Percentiles rank a stretch among this genome's conserved stretches.
phyloP scores from a whole-genome alignment of 306 rosid species.

The Datisca glomerata region DNA sequence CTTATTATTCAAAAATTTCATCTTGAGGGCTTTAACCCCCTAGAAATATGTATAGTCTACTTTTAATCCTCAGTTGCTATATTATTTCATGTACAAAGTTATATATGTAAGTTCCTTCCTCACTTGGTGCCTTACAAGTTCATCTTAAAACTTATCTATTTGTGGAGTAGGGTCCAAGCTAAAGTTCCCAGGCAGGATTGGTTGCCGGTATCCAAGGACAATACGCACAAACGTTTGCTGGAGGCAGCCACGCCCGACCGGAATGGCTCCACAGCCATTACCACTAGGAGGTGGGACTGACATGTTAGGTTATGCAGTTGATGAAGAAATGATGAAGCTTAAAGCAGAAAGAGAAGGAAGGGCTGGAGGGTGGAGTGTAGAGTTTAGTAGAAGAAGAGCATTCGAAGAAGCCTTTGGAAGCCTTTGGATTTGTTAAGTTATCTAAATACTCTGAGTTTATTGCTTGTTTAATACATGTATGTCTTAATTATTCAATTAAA shows the following conservation, averaged over 20 bases:
- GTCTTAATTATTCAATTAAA: too few relatives aligned
- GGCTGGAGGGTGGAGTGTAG: conserved; percentile 84
- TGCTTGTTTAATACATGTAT: too few relatives aligned
- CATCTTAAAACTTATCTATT: too few relatives aligned
- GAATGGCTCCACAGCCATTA: conserved; percentile 64
- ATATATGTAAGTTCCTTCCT: too few relatives aligned
- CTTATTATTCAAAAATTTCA: too few relatives aligned
- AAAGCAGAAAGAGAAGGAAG: conserved; percentile 60
- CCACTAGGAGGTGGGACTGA: conserved; percentile 55
- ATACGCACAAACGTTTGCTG: conserved; percentile 74
- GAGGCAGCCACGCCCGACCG: conserved; percentile 80
- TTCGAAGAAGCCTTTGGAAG: conserved; percentile 91
- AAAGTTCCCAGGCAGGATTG: conserved; percentile 49
- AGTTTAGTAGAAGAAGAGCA: conserved; percentile 66
- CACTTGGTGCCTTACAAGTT: too few relatives aligned
- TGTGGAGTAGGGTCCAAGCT: too few relatives aligned
- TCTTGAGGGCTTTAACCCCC: too few relatives aligned
- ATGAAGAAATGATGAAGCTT: conserved; percentile 46
- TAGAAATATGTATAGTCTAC: too few relatives aligned
- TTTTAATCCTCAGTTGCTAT: too few relatives aligned
- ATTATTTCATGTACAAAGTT: too few relatives aligned
- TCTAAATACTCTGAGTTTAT: too few relatives aligned
- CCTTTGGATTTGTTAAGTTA: conserved; percentile 59
- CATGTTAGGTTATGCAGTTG: conserved; percentile 54
- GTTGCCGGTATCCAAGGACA: conserved; percentile 55